Percentiles rank a stretch among this genome's conserved stretches.
phyloP scores from a whole-genome alignment of 2,329 filamentous ascomycete genomes.

The Calonectria multiphialidica region DNA sequence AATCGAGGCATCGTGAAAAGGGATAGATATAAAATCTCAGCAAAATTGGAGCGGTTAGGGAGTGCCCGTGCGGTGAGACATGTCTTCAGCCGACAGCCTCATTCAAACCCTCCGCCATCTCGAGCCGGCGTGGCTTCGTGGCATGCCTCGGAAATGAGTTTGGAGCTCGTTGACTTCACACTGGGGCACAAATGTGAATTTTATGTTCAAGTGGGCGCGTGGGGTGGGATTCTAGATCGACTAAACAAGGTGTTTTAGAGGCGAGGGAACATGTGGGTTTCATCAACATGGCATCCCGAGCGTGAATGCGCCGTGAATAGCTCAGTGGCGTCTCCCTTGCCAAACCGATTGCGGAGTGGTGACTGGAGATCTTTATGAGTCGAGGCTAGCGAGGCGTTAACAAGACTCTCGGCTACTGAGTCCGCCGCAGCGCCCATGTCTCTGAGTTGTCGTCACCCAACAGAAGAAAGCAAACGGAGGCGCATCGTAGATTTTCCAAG shows the following conservation, averaged over 20 bases:
- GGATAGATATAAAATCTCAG: constrained; percentile 15
- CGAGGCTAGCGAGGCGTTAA: constrained; percentile 24
- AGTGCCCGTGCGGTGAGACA: constrained; percentile 35
- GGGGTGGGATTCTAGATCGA: constrained; percentile 34
- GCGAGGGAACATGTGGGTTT: background rate
- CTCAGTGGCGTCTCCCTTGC: constrained; percentile 12
- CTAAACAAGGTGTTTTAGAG: constrained; percentile 30
- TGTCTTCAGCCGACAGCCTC: constrained; percentile 37
- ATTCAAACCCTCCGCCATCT: constrained; percentile 21
- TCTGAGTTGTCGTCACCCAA: constrained; percentile 28
- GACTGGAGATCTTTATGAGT: constrained; percentile 2
- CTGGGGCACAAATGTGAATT: constrained; percentile 28
- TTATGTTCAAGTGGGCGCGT: constrained; percentile 26
- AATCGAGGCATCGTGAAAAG: constrained; percentile 12
- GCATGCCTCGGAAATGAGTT: constrained; percentile 40
- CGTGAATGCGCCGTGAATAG: constrained; percentile 9
- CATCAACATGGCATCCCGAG: background rate
- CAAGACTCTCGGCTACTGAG: constrained; percentile 14
- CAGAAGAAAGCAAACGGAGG: constrained; percentile 34
- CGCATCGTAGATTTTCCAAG: constrained; percentile 33
- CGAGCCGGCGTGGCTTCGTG: constrained; percentile 22
- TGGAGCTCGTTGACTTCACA: constrained; percentile 26
- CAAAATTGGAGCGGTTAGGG: constrained; percentile 28
- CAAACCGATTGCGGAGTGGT: constrained; percentile 12
- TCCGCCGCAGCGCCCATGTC: constrained; percentile 19